Evolutionary conservation across 441 rosid genomes (phyloP).

Genomic region (Sinapis alba): DNA sequence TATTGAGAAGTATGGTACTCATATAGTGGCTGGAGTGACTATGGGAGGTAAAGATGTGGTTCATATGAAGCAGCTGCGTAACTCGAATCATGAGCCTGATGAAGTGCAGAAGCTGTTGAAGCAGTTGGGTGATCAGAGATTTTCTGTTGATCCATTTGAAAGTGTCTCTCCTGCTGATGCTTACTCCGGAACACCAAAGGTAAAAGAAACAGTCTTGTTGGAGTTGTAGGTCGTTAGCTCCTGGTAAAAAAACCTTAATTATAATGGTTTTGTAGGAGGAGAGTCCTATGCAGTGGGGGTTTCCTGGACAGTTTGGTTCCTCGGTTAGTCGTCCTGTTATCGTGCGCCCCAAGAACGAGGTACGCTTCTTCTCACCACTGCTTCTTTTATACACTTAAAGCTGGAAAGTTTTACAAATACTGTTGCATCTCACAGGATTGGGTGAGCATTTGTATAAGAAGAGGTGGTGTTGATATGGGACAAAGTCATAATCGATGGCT

Average conservation of each 20-base stretch:
- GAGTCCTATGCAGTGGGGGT: conserved; percentile 43
- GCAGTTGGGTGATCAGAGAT: conserved; percentile 66
- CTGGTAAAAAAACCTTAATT: not conserved
- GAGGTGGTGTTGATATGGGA: conserved; percentile 77
- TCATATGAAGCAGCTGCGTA: conserved; percentile 71
- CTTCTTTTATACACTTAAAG: not conserved
- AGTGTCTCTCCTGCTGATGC: not conserved
- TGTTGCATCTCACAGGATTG: conserved; percentile 50
- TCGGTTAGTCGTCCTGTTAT: conserved; percentile 52
- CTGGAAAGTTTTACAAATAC: not conserved
- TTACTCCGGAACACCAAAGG: conserved; percentile 44
- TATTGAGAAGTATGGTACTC: conserved; percentile 92
- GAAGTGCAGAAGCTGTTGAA: conserved; percentile 73
- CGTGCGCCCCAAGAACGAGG: conserved; percentile 60
- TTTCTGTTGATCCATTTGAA: conserved; percentile 35
- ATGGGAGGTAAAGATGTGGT: conserved; percentile 97
- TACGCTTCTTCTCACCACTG: conserved; percentile 34
- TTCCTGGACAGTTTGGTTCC: conserved; percentile 44
- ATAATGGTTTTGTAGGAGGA: conserved; percentile 53
- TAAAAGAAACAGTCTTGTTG: conserved; percentile 18
- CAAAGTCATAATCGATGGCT: conserved; percentile 91
- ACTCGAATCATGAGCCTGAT: conserved; percentile 57
- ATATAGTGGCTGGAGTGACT: conserved; percentile 79
- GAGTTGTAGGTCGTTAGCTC: not conserved
- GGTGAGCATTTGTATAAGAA: conserved; percentile 52